These are phyloP conservation scores for Wickerhamomyces strasburgensis DNA, from an alignment of 805 yeast genomes.

Conservation along the genomic window DNA sequence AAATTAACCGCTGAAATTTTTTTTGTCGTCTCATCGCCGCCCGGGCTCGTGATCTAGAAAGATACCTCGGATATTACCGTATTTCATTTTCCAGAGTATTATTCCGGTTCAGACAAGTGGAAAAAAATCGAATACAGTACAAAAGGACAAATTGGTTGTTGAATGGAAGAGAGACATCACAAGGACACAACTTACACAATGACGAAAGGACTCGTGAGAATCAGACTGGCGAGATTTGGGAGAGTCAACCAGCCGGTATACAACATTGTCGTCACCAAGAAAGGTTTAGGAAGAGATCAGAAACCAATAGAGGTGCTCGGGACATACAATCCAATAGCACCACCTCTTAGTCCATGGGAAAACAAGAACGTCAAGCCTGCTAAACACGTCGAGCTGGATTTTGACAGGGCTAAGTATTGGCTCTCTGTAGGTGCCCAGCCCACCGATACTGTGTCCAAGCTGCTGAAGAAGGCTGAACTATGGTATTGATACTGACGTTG, in stretches of 20 bases:
- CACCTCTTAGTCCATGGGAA: conserved; percentile 58
- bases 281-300: conserved; percentile 71
- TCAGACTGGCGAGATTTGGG: conserved; percentile 90
- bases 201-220: conserved; percentile 69
- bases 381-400: conserved; percentile 81
- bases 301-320: conserved; percentile 95
- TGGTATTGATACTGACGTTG: conserved; percentile 21
- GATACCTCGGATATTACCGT: too few relatives aligned
- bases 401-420: conserved; percentile 91
- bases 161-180: too few relatives aligned
- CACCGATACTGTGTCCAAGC: conserved; percentile 68
- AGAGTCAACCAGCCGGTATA: conserved; percentile 82
- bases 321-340: conserved; percentile 82
- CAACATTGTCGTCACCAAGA: conserved; percentile 85
- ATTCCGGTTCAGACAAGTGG: too few relatives aligned
- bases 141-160: too few relatives aligned
- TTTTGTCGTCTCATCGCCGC: too few relatives aligned
- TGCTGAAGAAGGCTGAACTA: conserved; percentile 75
- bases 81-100: too few relatives aligned
- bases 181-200: too few relatives aligned
- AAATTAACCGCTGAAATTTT: too few relatives aligned
- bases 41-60: too few relatives aligned
- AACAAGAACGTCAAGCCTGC: conserved; percentile 51
- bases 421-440: conserved; percentile 97
- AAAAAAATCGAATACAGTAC: too few relatives aligned